Conservation (phyloP, 2,329 filamentous ascomycete species). For the Hypocreales sp. region DNA sequence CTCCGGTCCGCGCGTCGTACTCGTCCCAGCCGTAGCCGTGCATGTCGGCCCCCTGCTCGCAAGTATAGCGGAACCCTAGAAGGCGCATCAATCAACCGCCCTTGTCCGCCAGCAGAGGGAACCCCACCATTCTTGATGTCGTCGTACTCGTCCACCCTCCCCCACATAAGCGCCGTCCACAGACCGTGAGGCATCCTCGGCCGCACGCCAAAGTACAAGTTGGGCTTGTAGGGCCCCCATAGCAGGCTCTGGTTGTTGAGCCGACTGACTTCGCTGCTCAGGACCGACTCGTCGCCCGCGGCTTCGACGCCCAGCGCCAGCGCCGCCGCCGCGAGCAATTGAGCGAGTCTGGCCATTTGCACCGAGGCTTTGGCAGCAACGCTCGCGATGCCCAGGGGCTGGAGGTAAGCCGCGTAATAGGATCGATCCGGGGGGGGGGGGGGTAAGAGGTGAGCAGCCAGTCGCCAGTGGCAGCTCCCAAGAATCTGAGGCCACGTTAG, state of each 20-base stretch:
- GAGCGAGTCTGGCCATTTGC: constrained; percentile 16
- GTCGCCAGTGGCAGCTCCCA: no score
- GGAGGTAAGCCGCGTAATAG: no score
- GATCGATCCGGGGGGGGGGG: no score
- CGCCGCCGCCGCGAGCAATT: constrained; percentile 14
- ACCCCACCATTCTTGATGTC: constrained; percentile 57
- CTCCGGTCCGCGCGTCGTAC: constrained; percentile 79
- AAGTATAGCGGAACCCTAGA: constrained; percentile 77
- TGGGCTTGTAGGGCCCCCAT: constrained; percentile 92
- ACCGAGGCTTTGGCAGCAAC: no score
- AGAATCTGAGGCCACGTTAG: no score
- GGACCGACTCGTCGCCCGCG: constrained; percentile 18
- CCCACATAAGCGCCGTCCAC: constrained; percentile 77
- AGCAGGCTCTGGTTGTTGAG: constrained; percentile 69
- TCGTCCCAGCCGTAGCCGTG: constrained; percentile 96
- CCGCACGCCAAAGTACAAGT: constrained; percentile 84
- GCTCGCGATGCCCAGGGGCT: no score
- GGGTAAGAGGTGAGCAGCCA: no score
- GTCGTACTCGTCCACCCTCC: constrained; percentile 63
- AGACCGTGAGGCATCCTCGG: constrained; percentile 71
- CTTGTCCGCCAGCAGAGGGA: no score
- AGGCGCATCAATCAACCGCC: constrained; percentile 2
- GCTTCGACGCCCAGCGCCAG: constrained; percentile 10
- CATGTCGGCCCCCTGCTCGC: constrained; percentile 90
- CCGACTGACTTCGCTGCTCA: constrained; percentile 33